Evolutionary conservation across 306 rosid genomes (phyloP), one percentile per base, ranked within the genome.

Genomic region (Vicia sativa): DNA sequence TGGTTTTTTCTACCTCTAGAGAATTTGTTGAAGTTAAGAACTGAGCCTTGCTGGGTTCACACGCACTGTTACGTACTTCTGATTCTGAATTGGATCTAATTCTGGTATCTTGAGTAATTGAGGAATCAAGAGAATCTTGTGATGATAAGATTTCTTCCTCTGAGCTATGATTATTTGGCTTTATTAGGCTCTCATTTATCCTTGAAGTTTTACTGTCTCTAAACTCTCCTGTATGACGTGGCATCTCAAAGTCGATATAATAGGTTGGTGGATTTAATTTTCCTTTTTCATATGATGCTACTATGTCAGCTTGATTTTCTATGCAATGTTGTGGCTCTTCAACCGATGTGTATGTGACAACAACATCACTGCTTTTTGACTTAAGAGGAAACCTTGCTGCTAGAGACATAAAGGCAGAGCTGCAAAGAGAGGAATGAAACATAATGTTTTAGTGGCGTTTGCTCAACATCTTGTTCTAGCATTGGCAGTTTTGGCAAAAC

Each of bases 321-420:
- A 57, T 61, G 80, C 82, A 31, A 37, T 82, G 75, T 78, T 81
- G 83, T 68, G 85, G 82, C 73, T 86, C 87, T 44, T 77, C 52
- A 4, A 75, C 72, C 70, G 62, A 67, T 53, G 71, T 65, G 45
- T 78, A 59, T 37, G 62, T 70, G 80, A 67, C 74, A 28, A 67
- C 74, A 28, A 58, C 70, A 59, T 67, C 56, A 78, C 71, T 65
- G 67, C 82, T 78, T 48, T 54, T 74, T 56, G 82, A 74, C 70
- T 46, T 69, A 0, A 70, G 83, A 53, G 96, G 97, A 84, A 90
- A 90, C 62, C 83, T 78, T 69, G 97, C 90, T 44, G 96, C 95
- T 37, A 93, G 71, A 66, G 90, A 90, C 96, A 93, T 88, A 83
- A 88, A 93, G 67, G 99, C 99, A 56, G 99, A 93, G 87, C 99